phyloP scores from a whole-genome alignment of 805 yeast species.

The Pichia nanzhaoensis region DNA sequence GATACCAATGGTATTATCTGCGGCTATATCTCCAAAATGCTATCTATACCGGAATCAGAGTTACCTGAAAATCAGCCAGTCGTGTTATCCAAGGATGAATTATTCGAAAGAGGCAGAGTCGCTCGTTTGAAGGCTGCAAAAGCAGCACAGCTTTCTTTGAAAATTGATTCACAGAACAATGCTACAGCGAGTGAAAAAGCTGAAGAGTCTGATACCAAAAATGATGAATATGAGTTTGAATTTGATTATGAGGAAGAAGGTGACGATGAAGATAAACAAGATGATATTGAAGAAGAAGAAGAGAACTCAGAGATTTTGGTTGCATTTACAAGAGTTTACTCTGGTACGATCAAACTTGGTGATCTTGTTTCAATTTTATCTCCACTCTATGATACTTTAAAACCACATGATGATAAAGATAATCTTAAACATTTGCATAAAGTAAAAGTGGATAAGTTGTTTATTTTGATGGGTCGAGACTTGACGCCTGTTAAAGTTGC shows the following conservation, averaged over 20 bases:
- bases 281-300: conserved; percentile 36
- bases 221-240: conserved; percentile 22
- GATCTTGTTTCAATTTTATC: conserved; percentile 71
- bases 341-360: conserved; percentile 76
- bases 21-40: conserved; percentile 84
- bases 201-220: conserved; percentile 15
- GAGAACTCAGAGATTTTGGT: conserved; percentile 56
- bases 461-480: conserved; percentile 88
- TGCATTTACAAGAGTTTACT: conserved; percentile 83
- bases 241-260: conserved; percentile 46
- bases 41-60: conserved; percentile 78
- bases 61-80: conserved; percentile 52
- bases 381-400: conserved; percentile 54
- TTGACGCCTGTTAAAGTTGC: conserved; percentile 68
- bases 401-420: conserved; percentile 31
- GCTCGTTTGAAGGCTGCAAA: conserved; percentile 64
- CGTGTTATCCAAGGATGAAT: conserved; percentile 42
- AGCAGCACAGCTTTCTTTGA: conserved; percentile 46
- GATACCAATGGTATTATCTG: conserved; percentile 56
- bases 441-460: conserved; percentile 62
- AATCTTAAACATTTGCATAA: conserved; percentile 25
- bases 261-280: conserved; percentile 30
- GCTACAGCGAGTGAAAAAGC: conserved; percentile 6
- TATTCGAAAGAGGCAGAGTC: conserved; percentile 52
- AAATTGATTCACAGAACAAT: conserved; percentile 23